Evolutionary conservation across 2,329 filamentous ascomycete genomes (phyloP).

Genomic region (Talaromyces albobiverticillius): DNA sequence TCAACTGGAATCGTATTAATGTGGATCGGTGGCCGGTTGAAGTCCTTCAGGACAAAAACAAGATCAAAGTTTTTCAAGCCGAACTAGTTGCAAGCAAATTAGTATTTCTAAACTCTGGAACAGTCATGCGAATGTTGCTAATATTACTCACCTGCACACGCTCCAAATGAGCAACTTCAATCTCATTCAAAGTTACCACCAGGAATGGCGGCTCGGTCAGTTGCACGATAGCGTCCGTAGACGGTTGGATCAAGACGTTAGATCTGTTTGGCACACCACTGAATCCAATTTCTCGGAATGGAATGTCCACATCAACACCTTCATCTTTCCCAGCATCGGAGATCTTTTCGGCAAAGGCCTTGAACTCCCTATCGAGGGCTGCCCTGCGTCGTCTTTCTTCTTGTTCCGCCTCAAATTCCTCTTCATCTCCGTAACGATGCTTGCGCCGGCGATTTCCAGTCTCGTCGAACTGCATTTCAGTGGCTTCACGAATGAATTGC

Average conservation of each 20-base stretch:
- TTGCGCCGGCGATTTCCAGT: slow-evolving; percentile 97
- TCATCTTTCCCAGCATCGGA: slow-evolving; percentile 91
- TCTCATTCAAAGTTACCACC: slow-evolving; percentile 91
- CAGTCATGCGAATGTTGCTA: background rate
- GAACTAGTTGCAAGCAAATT: slow-evolving; percentile 56
- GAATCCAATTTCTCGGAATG: slow-evolving; percentile 94
- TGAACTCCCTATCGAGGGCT: slow-evolving; percentile 94
- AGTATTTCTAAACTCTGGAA: background rate
- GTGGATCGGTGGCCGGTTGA: slow-evolving; percentile 82
- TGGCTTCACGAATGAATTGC: slow-evolving; percentile 96
- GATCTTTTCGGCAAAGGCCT: slow-evolving; percentile 95
- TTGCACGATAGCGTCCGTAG: slow-evolving; percentile 94
- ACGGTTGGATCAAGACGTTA: slow-evolving; percentile 92
- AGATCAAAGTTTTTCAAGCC: slow-evolving; percentile 98
- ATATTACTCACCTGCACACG: slow-evolving; percentile 64
- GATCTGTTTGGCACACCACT: slow-evolving; percentile 93
- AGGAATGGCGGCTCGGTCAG: slow-evolving; percentile 96
- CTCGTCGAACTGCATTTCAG: slow-evolving; percentile 97
- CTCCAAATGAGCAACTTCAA: slow-evolving; percentile 93
- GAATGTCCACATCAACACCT: slow-evolving; percentile 90
- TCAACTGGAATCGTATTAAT: slow-evolving; percentile 99
- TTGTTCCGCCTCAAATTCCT: slow-evolving; percentile 97
- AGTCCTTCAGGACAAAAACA: slow-evolving; percentile 98
- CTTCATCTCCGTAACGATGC: slow-evolving; percentile 95
- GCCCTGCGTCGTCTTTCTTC: slow-evolving; percentile 88